Conservation (phyloP, 257 asterid genomes). For the Forsythia viridissima region DNA sequence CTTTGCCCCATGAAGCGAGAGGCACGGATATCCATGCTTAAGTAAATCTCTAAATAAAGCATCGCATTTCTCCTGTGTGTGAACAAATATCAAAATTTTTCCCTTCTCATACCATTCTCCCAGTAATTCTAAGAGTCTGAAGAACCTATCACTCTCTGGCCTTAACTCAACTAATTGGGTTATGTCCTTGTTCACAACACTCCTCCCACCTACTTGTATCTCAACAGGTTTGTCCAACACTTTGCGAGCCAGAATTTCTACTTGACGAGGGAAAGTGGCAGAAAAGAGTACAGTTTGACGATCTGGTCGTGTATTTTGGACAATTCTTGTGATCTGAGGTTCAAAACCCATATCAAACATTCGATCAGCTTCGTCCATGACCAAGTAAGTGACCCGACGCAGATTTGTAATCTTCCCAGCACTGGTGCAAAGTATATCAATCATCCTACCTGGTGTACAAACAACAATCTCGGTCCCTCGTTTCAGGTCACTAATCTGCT, state of each 20-base stretch:
- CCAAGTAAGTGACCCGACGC: conserved; percentile 88
- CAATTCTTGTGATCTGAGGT: conserved; percentile 88
- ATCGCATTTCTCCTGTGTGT: conserved; percentile 86
- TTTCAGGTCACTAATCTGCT: conserved; percentile 86
- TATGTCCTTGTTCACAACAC: conserved; percentile 94
- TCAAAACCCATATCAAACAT: conserved; percentile 98
- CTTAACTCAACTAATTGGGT: conserved; percentile 86
- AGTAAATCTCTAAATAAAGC: conserved; percentile 68
- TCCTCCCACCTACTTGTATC: conserved; percentile 91
- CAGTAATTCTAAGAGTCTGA: conserved; percentile 68
- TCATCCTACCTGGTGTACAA: conserved; percentile 96
- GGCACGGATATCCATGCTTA: conserved; percentile 80
- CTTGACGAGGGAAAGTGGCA: conserved; percentile 95
- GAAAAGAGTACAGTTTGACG: conserved; percentile 92
- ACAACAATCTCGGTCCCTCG: conserved; percentile 92
- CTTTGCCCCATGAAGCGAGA: conserved; percentile 90
- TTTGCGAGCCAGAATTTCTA: conserved; percentile 83
- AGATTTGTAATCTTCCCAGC: conserved; percentile 85
- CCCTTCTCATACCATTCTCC: conserved; percentile 97
- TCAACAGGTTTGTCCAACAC: conserved; percentile 84
- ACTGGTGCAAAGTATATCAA: conserved; percentile 87
- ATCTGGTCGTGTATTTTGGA: conserved; percentile 84
- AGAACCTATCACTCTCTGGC: conserved; percentile 82
- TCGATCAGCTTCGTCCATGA: conserved; percentile 95
- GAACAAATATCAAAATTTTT: conserved; percentile 77